Evolutionary conservation across 2,329 filamentous ascomycete genomes (phyloP), one percentile per base, ranked within the genome.

Genomic region (Dactylellina leptospora): DNA sequence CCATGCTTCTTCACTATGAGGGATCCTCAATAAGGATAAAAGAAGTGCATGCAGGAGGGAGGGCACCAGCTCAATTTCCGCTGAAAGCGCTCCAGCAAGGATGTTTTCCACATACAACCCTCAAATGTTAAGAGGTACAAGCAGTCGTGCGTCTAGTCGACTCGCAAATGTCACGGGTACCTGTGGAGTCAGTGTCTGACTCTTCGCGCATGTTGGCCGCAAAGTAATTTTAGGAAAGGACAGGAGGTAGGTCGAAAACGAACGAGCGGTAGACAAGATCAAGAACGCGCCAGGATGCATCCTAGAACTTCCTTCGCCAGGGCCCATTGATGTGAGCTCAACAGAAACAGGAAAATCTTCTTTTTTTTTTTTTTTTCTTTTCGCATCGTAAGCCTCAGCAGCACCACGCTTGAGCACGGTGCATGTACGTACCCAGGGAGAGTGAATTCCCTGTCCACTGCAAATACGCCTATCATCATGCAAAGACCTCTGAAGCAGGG

Each of bases 61-160:
- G 20, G 20, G 28, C 55, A 55, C 58, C 55, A 62, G 36, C 18
- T 50, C 56, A 62, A 71, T 71, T 69, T 56, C 64, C 64, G 64
- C 64, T 71, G 51, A 72, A 60, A 64, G 58, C 68, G 59, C 66
- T 64, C 30, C 25, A 53, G 59, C 68, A 72, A 54, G 68, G 68
- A 72, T 72, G 53, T 72, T 61, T 60, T 53, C 42, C 16, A 51
- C 51, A 45, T 58, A 61, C 54, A 63, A 53, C 28, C 23, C 47
- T 50, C 55, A 33, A 47, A 53, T 47, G 36, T 54, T 40, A 55
- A 42, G 33, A 54, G 51, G 44, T 60, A 38, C 23, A 25, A 44
- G 28, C 25, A 54, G 54, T 47, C 22, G 45, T 72, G 68, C 68
- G 68, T 72, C 68, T 72, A 72, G 59, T 54, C 13, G 47, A 47